Conservation (phyloP, 2,329 filamentous ascomycete genomes). For the Colletotrichum sp. region DNA sequence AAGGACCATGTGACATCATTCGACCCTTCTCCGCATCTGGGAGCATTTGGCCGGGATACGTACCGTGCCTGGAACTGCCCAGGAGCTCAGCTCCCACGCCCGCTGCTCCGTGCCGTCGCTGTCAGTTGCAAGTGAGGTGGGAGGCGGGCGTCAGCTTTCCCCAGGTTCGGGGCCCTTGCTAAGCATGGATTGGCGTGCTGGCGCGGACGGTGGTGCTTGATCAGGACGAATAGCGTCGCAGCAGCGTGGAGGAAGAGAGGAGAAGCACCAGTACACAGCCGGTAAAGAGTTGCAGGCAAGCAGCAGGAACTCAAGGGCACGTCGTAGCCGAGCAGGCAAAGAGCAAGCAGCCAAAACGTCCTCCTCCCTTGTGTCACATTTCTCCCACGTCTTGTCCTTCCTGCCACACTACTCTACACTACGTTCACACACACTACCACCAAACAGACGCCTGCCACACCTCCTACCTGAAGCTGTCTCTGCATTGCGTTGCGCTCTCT, state of each 20-base stretch:
- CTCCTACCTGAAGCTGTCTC: conserved; percentile 17
- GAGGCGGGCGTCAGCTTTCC: conserved; percentile 18
- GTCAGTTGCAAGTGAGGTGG: neutral
- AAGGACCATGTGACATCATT: conserved; percentile 20
- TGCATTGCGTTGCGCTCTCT: neutral
- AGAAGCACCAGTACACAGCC: neutral
- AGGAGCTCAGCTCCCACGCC: conserved; percentile 3
- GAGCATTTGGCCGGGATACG: conserved; percentile 16
- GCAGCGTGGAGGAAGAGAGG: neutral
- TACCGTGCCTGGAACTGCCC: neutral
- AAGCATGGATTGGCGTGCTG: conserved; percentile 3
- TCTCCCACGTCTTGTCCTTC: neutral
- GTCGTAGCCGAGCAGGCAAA: neutral
- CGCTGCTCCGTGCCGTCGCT: neutral
- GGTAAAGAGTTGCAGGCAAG: neutral
- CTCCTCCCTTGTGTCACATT: conserved; percentile 14
- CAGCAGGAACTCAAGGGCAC: neutral
- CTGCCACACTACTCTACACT: conserved; percentile 7
- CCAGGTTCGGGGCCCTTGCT: conserved; percentile 13
- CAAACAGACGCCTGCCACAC: neutral
- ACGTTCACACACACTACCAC: neutral
- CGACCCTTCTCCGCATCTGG: conserved; percentile 21
- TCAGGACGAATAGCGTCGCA: conserved; percentile 1
- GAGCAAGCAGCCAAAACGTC: neutral
- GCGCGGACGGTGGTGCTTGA: conserved; percentile 1